These are phyloP conservation scores for Boletus barrowsii DNA, from an alignment of 768 basidiomycete species.

Conservation along the genomic window DNA sequence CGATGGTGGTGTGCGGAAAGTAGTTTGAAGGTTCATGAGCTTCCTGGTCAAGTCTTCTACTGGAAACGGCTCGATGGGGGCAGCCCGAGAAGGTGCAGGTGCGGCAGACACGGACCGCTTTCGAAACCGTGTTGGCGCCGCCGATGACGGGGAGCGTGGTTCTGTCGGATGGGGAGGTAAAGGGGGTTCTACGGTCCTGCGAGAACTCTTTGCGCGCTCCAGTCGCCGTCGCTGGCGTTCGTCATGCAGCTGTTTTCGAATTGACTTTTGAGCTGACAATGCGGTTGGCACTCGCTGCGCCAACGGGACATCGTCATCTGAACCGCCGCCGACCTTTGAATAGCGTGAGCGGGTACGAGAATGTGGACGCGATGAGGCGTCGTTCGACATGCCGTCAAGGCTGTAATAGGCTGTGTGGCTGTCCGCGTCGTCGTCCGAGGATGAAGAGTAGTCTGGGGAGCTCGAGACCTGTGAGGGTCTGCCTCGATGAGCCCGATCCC, in stretches of 20 bases:
- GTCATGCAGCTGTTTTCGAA: conserved; percentile 67
- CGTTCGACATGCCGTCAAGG: conserved; percentile 36
- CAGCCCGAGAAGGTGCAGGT: conserved; percentile 31
- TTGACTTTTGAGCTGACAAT: conserved; percentile 75
- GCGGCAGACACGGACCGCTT: conserved; percentile 33
- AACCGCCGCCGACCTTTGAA: conserved; percentile 29
- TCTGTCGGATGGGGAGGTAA: conserved; percentile 15
- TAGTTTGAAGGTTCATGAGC: conserved; percentile 49
- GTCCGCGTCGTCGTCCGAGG: conserved; percentile 46
- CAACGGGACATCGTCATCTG: conserved; percentile 81
- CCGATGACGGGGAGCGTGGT: conserved; percentile 24
- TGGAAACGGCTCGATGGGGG: conserved; percentile 40
- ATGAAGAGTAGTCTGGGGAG: conserved; percentile 32
- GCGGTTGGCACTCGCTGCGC: conserved; percentile 83
- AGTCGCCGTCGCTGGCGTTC: conserved; percentile 59
- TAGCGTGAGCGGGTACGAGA: conserved; percentile 22
- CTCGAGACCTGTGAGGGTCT: conserved; percentile 26
- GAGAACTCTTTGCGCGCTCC: conserved; percentile 39
- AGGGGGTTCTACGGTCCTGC: conserved; percentile 18
- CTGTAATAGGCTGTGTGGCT: conserved; percentile 42
- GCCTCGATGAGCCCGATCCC: conserved; percentile 34
- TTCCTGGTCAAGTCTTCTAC: conserved; percentile 59
- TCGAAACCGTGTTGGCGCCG: conserved; percentile 37
- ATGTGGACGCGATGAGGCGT: conserved; percentile 18
- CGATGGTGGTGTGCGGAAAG: conserved; percentile 14